phyloP scores from a whole-genome alignment of 2,329 filamentous ascomycete species.

The Achaetomium macrosporum region DNA sequence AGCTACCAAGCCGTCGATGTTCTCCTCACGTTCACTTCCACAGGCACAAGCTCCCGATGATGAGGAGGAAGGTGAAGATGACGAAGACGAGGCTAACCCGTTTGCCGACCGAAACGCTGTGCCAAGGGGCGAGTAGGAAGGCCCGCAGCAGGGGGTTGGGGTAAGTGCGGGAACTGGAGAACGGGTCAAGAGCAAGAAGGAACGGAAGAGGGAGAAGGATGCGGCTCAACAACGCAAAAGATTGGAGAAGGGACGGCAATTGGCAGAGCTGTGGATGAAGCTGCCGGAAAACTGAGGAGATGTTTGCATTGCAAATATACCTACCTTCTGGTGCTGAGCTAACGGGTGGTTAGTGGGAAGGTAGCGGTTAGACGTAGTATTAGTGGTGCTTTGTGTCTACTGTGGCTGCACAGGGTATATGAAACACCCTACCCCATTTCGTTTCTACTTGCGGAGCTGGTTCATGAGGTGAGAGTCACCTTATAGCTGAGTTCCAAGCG shows the following conservation, averaged over 20 bases:
- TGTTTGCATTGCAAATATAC: not conserved
- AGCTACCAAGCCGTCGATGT: constrained; percentile 45
- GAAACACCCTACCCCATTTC: no score
- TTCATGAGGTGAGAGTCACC: no score
- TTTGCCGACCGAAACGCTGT: constrained; percentile 80
- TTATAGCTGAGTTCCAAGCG: no score
- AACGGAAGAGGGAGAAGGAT: not conserved
- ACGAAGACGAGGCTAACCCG: constrained; percentile 78
- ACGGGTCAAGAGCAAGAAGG: not conserved
- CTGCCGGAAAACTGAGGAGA: not conserved
- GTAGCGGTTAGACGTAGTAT: no score
- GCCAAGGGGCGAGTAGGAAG: constrained; percentile 33
- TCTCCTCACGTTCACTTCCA: constrained; percentile 35
- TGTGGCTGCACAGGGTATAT: no score
- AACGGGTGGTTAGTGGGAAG: not conserved
- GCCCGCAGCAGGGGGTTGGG: not conserved
- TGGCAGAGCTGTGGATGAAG: not conserved
- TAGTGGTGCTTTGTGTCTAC: no score
- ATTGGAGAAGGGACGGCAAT: not conserved
- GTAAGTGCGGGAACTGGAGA: not conserved
- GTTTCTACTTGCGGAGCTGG: no score
- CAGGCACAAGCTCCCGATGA: constrained; percentile 35
- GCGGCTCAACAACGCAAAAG: not conserved
- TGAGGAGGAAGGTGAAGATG: constrained; percentile 46
- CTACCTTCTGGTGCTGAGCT: not conserved